Evolutionary conservation across 345 rosid species (phyloP), one percentile per base, ranked within the genome.

Genomic region (Rubroshorea leprosula): DNA sequence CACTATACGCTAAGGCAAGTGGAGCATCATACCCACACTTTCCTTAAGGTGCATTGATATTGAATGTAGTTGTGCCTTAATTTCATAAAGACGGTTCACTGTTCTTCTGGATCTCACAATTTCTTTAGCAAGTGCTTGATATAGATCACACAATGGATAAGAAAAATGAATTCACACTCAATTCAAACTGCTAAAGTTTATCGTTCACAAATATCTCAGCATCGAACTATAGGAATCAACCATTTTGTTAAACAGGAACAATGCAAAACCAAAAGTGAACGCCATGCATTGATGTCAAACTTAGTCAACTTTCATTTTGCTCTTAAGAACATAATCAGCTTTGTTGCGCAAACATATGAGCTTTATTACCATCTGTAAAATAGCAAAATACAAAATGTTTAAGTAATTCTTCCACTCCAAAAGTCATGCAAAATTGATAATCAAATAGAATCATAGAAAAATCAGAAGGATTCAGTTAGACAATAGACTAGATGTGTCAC

Each of bases 1-100:
- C 19, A 56, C 10, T 18, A 26, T 13, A 39, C 39, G 26, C 16
- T 23, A 27, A 58, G 19, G 12, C 15, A 68, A 22, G 26, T 38
- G 69, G 49, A 64, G 49, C 23, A 69, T 27, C 68, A 39, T 85
- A 90, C 97, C 97, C 17, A 90, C 85, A 64, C 97, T 90, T 71
- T 90, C 97, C 12, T 96, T 96, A 10, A 90, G 94, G 59, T 87
- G 97, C 97, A 87, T 87, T 3, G 97, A 90, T 70, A 90, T 83
- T 18, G 97, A 90, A 77, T 90, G 87, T 87, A 87, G 54, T 65
- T 90, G 97, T 2, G 96, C 97, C 80, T 82, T 90, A 51, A 87
- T 90, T 74, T 90, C 97, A 72, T 82, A 65, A 54, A 90, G 78
- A 3, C 91, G 94, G 68, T 82, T 83, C 39, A 85, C 89, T 14